Percentiles rank a stretch among this genome's conserved stretches.
phyloP scores from a whole-genome alignment of 2,329 filamentous ascomycete species.

The Colletotrichum liaoningense region DNA sequence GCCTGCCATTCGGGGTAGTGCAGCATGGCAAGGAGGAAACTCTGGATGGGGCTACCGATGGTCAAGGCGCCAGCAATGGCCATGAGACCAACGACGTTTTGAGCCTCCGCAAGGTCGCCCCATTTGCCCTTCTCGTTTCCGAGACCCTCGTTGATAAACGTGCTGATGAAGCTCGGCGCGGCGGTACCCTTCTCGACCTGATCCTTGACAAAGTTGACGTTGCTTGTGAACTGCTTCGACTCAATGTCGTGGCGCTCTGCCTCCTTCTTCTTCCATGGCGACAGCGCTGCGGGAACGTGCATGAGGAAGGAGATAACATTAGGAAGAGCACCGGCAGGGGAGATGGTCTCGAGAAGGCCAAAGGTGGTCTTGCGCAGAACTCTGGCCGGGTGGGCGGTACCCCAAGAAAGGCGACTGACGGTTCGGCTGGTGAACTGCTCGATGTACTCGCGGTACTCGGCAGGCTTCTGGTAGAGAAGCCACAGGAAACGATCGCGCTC shows the following conservation, averaged over 20 bases:
- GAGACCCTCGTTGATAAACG: constrained; percentile 49
- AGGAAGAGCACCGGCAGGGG: constrained; percentile 56
- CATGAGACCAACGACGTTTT: constrained; percentile 59
- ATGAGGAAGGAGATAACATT: constrained; percentile 53
- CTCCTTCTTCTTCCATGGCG: constrained; percentile 59
- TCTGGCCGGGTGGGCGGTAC: constrained; percentile 52
- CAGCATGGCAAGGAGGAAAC: constrained; percentile 44
- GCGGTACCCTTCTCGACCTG: constrained; percentile 45
- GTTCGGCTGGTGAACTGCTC: constrained; percentile 61
- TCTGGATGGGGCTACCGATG: constrained; percentile 56
- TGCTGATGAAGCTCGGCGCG: constrained; percentile 54
- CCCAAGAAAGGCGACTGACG: constrained; percentile 58
- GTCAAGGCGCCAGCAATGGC: constrained; percentile 55
- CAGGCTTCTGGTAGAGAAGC: constrained; percentile 51
- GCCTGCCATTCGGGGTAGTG: constrained; percentile 48
- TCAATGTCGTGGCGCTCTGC: constrained; percentile 52
- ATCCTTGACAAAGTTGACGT: constrained; percentile 50
- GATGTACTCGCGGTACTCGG: constrained; percentile 57
- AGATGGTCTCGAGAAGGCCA: constrained; percentile 58
- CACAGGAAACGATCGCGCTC: constrained; percentile 60
- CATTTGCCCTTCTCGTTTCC: constrained; percentile 43
- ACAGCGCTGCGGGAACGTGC: constrained; percentile 51
- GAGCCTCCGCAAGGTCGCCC: constrained; percentile 50
- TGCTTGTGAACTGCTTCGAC: constrained; percentile 49
- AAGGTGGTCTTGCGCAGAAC: constrained; percentile 57